Base-by-base conservation (phyloP, 768 basidiomycete species). In the Dentipellis sp. region DNA sequence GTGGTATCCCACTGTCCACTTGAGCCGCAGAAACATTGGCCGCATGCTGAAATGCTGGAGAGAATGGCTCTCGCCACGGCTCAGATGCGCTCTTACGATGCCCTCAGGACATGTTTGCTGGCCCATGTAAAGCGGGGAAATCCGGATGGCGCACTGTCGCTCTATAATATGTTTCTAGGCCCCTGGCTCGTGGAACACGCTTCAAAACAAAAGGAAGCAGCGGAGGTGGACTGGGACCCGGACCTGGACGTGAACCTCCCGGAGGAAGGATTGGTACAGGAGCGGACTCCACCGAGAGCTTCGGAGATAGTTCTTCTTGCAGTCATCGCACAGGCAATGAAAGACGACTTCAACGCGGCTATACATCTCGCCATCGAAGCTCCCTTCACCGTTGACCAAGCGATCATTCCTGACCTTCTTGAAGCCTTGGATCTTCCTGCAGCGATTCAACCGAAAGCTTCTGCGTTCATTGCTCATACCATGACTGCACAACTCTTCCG, bases 261-360 rank as follows among this genome's bases (percentile, higher is more conserved):
- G 11, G 5, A 17, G 14, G 17, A 19, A n/a, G 34, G 3, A 29
- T 29, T 29, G 29, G n/a, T 11, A n/a, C 49, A 29, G 51, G 37
- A 39, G 42, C 22, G 53, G 11, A 23, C 38, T 22, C 23, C 3
- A 10, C 53, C 40, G 17, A 14, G 53, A 45, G 21, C 17, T 2
- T 40, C 40, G 5, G 39, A 21, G 11, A 58, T 83, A 35, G 68
- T 86, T 22, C 72, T 85, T 35, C 74, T 74, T 10, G 81, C 74
- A 6, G 69, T 81, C n/a, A 72, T 80, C 19, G 89, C 89, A 14
- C 70, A 81, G 65, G 83, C 84, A 4, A 76, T 82, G 65, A 68
- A 72, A 34, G 70, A 80, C 62, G 72, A 76, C n/a, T 88, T 90
- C 60, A 62, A 69, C n/a, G 73, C 67, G 35, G 84, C 86, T 2